Percentiles rank a stretch among this genome's conserved stretches.
Evolutionary conservation across 192 early-diverging fungal genomes (phyloP).

Genomic region (Podila horticola): DNA sequence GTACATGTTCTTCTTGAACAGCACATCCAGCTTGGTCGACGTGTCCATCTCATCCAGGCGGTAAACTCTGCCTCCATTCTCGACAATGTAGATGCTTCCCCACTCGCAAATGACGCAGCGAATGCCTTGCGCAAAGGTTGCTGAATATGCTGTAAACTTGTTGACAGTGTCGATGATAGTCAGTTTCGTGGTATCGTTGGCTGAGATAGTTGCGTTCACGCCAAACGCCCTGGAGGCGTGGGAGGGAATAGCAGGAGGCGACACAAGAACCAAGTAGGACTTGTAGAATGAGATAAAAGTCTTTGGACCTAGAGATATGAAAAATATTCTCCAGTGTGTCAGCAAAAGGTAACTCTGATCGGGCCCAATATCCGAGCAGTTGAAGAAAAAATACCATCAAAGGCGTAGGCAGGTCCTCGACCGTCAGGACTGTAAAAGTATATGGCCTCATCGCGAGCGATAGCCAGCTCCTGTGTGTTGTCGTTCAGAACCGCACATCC

Average conservation of each 20-base stretch:
- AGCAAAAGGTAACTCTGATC: neutral
- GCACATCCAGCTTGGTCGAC: slow-evolving; percentile 84
- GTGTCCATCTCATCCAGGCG: slow-evolving; percentile 91
- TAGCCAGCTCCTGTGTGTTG: slow-evolving; percentile 76
- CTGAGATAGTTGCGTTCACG: slow-evolving; percentile 26
- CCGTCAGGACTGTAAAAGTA: slow-evolving; percentile 95
- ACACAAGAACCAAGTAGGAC: slow-evolving; percentile 79
- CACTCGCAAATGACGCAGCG: slow-evolving; percentile 85
- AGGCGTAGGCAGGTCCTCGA: slow-evolving; percentile 90
- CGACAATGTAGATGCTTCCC: slow-evolving; percentile 91
- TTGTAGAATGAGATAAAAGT: slow-evolving; percentile 76
- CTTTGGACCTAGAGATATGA: slow-evolving; percentile 61
- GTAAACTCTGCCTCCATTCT: slow-evolving; percentile 77
- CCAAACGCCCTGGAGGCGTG: slow-evolving; percentile 54
- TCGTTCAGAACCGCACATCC: slow-evolving; percentile 82
- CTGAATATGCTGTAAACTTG: slow-evolving; percentile 92
- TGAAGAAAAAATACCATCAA: slow-evolving; percentile 64
- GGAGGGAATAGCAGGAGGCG: slow-evolving; percentile 59
- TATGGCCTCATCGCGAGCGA: slow-evolving; percentile 90
- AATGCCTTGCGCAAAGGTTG: slow-evolving; percentile 76
- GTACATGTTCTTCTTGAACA: slow-evolving; percentile 93
- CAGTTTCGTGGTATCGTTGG: slow-evolving; percentile 64
- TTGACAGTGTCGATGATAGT: slow-evolving; percentile 92
- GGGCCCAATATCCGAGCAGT: too few relatives aligned
- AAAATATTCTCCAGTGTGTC: neutral